A percentile compares a stretch with the other conserved stretches of the same genome.
Conservation (phyloP, 2,329 filamentous ascomycete species). For the Aspergillus tanneri region DNA sequence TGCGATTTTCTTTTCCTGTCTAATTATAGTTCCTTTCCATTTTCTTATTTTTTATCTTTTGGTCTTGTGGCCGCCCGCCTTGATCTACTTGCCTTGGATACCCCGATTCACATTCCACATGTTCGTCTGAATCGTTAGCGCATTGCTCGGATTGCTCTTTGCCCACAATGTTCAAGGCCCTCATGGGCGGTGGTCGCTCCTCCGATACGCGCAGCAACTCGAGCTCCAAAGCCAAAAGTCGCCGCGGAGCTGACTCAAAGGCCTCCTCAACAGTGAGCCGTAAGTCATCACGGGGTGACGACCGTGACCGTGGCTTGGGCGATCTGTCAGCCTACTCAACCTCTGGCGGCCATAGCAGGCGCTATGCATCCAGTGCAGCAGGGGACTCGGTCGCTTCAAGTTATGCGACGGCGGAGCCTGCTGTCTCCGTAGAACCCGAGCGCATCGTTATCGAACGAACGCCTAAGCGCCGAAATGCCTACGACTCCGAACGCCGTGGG, state of each 20-base stretch:
- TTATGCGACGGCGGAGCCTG: conserved; percentile 43
- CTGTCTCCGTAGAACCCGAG: conserved; percentile 27
- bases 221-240: conserved; percentile 32
- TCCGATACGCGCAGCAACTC: conserved; percentile 35
- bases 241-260: conserved; percentile 35
- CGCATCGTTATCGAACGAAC: conserved; percentile 31
- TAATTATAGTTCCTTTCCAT: conserved; percentile 11
- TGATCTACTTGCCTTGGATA: not conserved
- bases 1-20: conserved; percentile 1
- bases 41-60: not conserved
- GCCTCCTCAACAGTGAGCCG: conserved; percentile 35
- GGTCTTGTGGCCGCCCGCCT: not conserved
- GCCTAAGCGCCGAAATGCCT: conserved; percentile 28
- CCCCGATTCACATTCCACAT: conserved; percentile 25
- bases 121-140: conserved; percentile 25
- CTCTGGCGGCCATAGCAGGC: conserved; percentile 26
- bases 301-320: conserved; percentile 44
- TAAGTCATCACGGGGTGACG: conserved; percentile 48
- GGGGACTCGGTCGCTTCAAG: conserved; percentile 36
- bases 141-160: conserved; percentile 27
- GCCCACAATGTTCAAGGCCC: conserved; percentile 42
- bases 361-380: conserved; percentile 28
- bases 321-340: conserved; percentile 32
- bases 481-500: conserved; percentile 25
- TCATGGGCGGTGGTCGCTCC: conserved; percentile 39